These are phyloP conservation scores for Yamadazyma dendronema DNA, from an alignment of 1,139 yeast genomes.

Conservation along the genomic window DNA sequence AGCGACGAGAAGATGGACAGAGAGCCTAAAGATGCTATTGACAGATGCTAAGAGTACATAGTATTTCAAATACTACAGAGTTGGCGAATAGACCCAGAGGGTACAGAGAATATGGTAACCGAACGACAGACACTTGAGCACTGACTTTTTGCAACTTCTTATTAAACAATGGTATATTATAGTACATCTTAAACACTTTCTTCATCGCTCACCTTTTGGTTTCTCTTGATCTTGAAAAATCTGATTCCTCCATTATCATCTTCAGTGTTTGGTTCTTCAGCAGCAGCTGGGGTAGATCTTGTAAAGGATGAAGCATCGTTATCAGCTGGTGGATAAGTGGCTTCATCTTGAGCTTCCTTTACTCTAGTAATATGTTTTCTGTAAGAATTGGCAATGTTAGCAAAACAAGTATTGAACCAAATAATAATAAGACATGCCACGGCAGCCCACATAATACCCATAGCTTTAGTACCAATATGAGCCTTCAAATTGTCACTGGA, in stretches of 20 bases:
- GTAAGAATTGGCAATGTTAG: slow-evolving; percentile 49
- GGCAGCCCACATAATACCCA: slow-evolving; percentile 72
- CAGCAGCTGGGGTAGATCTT: slow-evolving; percentile 32
- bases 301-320: slow-evolving; percentile 49
- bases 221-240: slow-evolving; percentile 75
- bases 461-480: slow-evolving; percentile 53
- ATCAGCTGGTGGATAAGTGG: slow-evolving; percentile 15
- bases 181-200: slow-evolving; percentile 47
- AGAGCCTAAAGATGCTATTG: too few relatives aligned
- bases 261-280: slow-evolving; percentile 28
- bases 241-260: slow-evolving; percentile 64
- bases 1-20: too few relatives aligned
- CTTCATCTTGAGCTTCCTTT: slow-evolving; percentile 20
- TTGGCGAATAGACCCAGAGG: background rate
- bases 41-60: too few relatives aligned
- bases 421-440: slow-evolving; percentile 52
- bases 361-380: slow-evolving; percentile 43
- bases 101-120: background rate
- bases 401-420: slow-evolving; percentile 55
- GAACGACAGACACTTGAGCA: background rate
- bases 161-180: slow-evolving; percentile 2
- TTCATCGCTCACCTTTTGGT: slow-evolving; percentile 56
- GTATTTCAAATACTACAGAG: too few relatives aligned
- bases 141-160: background rate
- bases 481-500: slow-evolving; percentile 38